phyloP scores from a whole-genome alignment of 2,329 filamentous ascomycete species.

The Microdochium bolleyi region DNA sequence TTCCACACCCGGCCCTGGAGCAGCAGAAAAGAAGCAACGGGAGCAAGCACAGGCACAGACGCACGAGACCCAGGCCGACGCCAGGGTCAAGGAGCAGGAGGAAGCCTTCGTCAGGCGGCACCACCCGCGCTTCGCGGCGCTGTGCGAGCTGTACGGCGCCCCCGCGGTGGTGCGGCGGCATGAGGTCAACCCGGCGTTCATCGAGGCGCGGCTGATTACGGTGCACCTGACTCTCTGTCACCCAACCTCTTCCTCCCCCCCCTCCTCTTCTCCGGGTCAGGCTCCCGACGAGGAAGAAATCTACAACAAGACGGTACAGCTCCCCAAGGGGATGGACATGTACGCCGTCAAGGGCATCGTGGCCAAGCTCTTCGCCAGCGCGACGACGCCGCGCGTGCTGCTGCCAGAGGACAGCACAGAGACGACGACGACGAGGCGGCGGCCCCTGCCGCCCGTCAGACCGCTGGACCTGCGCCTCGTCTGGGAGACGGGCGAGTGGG shows the following conservation, averaged over 20 bases:
- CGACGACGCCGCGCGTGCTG: not conserved
- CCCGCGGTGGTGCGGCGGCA: slow-evolving; percentile 53
- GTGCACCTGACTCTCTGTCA: slow-evolving; percentile 58
- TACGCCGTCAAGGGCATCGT: slow-evolving; percentile 77
- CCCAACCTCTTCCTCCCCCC: slow-evolving; percentile 9
- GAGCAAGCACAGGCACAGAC: too few species aligned
- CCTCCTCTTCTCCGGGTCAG: not conserved
- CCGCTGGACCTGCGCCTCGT: slow-evolving; percentile 61
- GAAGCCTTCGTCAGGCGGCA: slow-evolving; percentile 40
- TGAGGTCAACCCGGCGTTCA: slow-evolving; percentile 65
- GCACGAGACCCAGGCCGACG: not conserved
- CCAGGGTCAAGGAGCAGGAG: slow-evolving; percentile 42
- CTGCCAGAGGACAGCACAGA: not conserved
- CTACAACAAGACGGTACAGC: slow-evolving; percentile 30
- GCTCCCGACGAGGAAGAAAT: slow-evolving; percentile 2
- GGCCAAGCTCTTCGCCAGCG: slow-evolving; percentile 53
- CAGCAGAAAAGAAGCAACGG: too few species aligned
- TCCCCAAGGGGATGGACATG: slow-evolving; percentile 72
- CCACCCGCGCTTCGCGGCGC: slow-evolving; percentile 65
- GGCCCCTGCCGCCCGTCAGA: too few species aligned
- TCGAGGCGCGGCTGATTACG: slow-evolving; percentile 68
- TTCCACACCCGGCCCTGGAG: not conserved
- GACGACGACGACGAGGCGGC: not conserved
- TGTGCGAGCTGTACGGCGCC: slow-evolving; percentile 71
- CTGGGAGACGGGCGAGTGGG: slow-evolving; percentile 89